phyloP scores from a whole-genome alignment of 345 rosid genomes.

The Citrus glauca region DNA sequence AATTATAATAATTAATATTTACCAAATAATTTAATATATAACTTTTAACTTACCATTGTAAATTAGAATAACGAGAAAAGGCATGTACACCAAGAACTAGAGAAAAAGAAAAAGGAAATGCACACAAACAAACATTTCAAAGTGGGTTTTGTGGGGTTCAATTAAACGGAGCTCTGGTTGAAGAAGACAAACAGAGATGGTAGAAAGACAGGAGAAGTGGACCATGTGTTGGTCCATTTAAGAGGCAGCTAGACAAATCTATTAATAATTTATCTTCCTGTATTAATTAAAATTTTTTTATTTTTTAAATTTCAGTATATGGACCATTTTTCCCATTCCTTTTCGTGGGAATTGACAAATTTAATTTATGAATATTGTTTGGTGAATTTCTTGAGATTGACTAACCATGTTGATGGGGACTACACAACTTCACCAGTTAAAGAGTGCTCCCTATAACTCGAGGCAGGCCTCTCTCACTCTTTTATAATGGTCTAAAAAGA shows the following conservation, averaged over 20 bases:
- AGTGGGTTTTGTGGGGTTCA: background rate
- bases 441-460: background rate
- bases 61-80: background rate
- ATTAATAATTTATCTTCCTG: background rate
- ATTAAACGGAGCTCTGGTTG: background rate
- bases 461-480: too few relatives aligned
- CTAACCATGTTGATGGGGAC: background rate
- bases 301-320: background rate
- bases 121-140: background rate
- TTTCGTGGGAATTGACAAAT: background rate
- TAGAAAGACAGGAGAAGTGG: background rate
- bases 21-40: background rate
- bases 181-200: background rate
- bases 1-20: too few relatives aligned
- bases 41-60: too few relatives aligned
- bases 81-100: background rate
- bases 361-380: background rate
- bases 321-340: background rate
- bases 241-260: background rate
- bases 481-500: background rate
- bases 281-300: background rate
- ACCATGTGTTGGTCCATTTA: background rate
- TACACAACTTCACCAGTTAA: background rate
- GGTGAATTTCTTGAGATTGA: background rate
- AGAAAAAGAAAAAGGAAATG: background rate